These are phyloP conservation scores for Thermochaetoides thermophila DNA, from an alignment of 495 filamentous ascomycete genomes.

Conservation along the genomic window DNA sequence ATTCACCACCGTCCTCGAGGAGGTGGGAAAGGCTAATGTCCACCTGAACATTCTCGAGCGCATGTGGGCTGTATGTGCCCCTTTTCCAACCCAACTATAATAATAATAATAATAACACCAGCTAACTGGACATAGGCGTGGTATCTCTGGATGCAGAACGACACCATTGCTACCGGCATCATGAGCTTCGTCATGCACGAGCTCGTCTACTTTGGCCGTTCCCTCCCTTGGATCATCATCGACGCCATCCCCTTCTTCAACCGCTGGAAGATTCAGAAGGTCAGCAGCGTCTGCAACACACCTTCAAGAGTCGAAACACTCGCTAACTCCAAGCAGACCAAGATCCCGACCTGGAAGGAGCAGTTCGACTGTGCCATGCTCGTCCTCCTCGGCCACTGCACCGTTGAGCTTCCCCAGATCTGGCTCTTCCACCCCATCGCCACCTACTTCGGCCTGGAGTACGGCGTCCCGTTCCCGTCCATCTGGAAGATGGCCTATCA, in stretches of 20 bases:
- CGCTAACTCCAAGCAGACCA: conserved; percentile 41
- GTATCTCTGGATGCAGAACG: conserved; percentile 99
- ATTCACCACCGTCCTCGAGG: conserved; percentile 73
- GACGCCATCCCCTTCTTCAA: conserved; percentile 75
- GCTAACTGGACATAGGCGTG: conserved; percentile 31
- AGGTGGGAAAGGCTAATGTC: conserved; percentile 75
- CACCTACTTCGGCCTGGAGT: conserved; percentile 77
- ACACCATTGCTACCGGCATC: conserved; percentile 87
- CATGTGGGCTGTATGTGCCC: conserved; percentile 64
- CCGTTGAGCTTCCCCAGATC: conserved; percentile 93
- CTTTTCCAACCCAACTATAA: neutral
- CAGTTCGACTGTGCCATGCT: conserved; percentile 89
- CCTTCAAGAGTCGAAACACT: neutral
- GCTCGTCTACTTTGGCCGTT: conserved; percentile 82
- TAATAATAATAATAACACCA: neutral
- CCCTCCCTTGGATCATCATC: conserved; percentile 86
- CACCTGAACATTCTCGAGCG: conserved; percentile 72
- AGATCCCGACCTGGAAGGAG: conserved; percentile 76
- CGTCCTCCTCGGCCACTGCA: conserved; percentile 86
- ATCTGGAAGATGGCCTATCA: conserved; percentile 78
- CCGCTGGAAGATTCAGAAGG: conserved; percentile 86
- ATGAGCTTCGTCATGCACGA: conserved; percentile 97
- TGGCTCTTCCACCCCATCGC: conserved; percentile 99
- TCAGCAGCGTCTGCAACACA: conserved; percentile 24
- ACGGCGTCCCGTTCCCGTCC: conserved; percentile 77